Percentiles rank a stretch among this genome's conserved stretches.
These are phyloP conservation scores for Roridomyces roridus DNA, from an alignment of 768 basidiomycete genomes.

Conservation along the genomic window DNA sequence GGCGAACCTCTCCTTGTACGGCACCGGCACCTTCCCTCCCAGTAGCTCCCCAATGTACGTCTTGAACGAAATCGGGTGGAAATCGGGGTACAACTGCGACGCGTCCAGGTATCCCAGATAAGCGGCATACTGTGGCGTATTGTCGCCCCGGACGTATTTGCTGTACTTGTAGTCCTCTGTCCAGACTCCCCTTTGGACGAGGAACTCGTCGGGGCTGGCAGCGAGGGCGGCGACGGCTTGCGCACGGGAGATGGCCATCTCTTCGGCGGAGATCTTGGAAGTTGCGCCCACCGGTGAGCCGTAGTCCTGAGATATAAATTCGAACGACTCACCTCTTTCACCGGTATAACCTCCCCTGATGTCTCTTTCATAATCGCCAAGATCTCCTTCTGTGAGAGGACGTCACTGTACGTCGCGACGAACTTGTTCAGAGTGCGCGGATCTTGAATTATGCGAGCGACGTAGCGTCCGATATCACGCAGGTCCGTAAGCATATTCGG, in stretches of 20 bases:
- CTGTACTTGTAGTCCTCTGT: constrained; percentile 25
- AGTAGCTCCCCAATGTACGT: not conserved
- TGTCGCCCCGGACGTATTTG: constrained; percentile 33
- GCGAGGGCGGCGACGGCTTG: not conserved
- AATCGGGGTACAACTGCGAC: constrained; percentile 35
- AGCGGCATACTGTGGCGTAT: constrained; percentile 30
- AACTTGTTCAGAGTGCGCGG: constrained; percentile 36
- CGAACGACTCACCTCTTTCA: constrained; percentile 4
- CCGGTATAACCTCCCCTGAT: constrained; percentile 28
- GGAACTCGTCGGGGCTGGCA: not conserved
- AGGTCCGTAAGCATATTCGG: constrained; percentile 29
- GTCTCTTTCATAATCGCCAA: constrained; percentile 25
- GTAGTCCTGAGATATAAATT: too few relatives aligned
- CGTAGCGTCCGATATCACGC: constrained; percentile 33
- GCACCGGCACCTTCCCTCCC: not conserved
- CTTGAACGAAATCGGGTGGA: constrained; percentile 10
- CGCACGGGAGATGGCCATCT: constrained; percentile 1
- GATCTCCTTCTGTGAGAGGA: constrained; percentile 27
- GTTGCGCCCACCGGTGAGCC: not conserved
- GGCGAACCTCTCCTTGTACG: not conserved
- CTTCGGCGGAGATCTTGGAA: constrained; percentile 2
- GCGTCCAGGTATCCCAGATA: constrained; percentile 35
- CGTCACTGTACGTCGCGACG: constrained; percentile 32
- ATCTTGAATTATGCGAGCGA: constrained; percentile 37
- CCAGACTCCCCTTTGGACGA: not conserved